These are phyloP conservation scores for Choiromyces venosus DNA, from an alignment of 495 filamentous ascomycete species.

Conservation along the genomic window DNA sequence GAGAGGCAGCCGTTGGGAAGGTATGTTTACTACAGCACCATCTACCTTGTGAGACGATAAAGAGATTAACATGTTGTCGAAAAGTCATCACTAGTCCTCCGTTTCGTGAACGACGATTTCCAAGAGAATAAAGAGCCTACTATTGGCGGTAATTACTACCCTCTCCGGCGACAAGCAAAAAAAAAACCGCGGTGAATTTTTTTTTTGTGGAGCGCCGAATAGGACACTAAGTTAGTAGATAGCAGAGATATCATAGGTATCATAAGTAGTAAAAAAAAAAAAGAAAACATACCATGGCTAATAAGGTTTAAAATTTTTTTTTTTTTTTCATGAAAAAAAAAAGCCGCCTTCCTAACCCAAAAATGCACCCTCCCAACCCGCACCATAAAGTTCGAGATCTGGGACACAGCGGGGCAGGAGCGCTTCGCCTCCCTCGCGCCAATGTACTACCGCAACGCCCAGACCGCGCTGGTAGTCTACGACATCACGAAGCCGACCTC, in stretches of 20 bases:
- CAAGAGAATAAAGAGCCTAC: conserved; percentile 99
- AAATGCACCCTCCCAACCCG: conserved; percentile 94
- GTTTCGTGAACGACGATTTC: conserved; percentile 99
- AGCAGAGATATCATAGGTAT: too few species aligned
- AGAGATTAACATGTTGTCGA: conserved; percentile 2
- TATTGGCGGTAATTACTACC: conserved; percentile 73
- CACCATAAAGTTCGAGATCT: conserved; percentile 99
- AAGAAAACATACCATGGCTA: too few species aligned
- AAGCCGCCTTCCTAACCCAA: conserved; percentile 97
- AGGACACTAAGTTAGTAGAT: too few species aligned
- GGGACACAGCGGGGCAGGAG: conserved; percentile 98
- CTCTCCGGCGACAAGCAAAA: too few species aligned
- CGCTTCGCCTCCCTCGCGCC: conserved; percentile 93
- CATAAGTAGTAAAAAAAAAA: too few species aligned
- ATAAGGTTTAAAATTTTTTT: too few species aligned
- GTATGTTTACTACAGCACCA: conserved; percentile 54
- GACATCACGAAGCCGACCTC: conserved; percentile 96
- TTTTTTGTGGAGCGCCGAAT: too few species aligned
- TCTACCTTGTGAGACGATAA: too few species aligned
- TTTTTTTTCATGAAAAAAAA: too few species aligned
- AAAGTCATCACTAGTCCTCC: conserved; percentile 93
- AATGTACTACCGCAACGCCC: conserved; percentile 99
- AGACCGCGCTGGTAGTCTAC: conserved; percentile 97
- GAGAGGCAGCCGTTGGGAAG: conserved; percentile 97
- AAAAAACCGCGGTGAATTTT: too few species aligned